Evolutionary conservation across 2,329 filamentous ascomycete genomes (phyloP), one percentile per base, ranked within the genome.

Genomic region (Colletotrichum sp.): DNA sequence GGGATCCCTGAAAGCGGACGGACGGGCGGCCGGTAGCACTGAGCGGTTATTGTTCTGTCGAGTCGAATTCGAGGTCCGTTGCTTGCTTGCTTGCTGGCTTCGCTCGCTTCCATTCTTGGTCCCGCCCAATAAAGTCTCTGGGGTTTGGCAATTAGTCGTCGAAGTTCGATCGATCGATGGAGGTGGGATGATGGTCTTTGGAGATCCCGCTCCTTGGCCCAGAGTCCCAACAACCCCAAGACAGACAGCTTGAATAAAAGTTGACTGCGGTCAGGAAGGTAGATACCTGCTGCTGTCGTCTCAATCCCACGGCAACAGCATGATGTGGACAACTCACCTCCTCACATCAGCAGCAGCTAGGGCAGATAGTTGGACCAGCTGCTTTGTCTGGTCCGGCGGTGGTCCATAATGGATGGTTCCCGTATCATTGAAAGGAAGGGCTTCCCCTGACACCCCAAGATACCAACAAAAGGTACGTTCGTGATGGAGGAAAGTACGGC

Each of bases 121-220:
- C 57, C 30, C 55, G 44, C 32, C 32, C 34, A 34, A 32, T 70
- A 70, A 34, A 75, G 73, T 64, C 73, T 72, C 69, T 34, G 59
- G 59, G 55, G 52, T 25, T 32, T 48, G 22, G 39, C 11, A 44
- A 44, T 44, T 66, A 34, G 13, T 44, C 22, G 25, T 32, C 39
- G 68, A 13, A n/a, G 63, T 32, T 65, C 70, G 70, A 76, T 75
- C 74, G 74, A 75, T 76, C 70, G 74, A 74, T 69, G 30, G 36
- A 48, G 59, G 57, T 60, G 64, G 65, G 70, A 75, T 64, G 63
- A 44, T 73, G 64, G 63, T 39, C 44, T 28, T 57, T 22, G 52
- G 28, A 52, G 39, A 39, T 25, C 61, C 28, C 64, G 34, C 22
- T 16, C 52, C 65, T 32, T 59, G 66, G 57, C 39, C 22, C 44